phyloP scores from a whole-genome alignment of 495 filamentous ascomycete genomes.

The Cairneyella variabilis region DNA sequence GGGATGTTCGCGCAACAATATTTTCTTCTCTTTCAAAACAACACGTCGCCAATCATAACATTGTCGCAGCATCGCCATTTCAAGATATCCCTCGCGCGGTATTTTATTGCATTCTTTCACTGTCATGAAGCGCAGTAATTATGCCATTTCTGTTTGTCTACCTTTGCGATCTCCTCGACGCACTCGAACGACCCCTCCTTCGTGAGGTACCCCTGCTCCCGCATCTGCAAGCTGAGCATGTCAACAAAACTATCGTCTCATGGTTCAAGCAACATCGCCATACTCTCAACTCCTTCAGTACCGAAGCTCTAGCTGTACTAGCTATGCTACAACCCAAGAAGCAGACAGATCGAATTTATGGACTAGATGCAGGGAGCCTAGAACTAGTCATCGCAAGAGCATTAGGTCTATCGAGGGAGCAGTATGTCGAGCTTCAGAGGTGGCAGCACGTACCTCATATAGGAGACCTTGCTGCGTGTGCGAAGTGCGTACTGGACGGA shows the following conservation, averaged over 20 bases:
- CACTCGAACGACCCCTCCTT: constrained; percentile 39
- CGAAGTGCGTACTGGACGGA: constrained; percentile 61
- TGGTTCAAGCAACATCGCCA: constrained; percentile 61
- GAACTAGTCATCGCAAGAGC: constrained; percentile 61
- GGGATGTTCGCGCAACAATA: background rate
- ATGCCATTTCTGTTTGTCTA: constrained; percentile 62
- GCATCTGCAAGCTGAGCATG: constrained; percentile 29
- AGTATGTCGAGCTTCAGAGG: constrained; percentile 56
- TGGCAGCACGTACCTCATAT: constrained; percentile 52
- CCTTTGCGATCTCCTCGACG: constrained; percentile 58
- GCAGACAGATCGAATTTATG: constrained; percentile 71
- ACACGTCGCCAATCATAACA: no score
- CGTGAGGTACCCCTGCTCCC: constrained; percentile 28
- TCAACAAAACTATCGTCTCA: constrained; percentile 33
- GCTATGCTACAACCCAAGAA: constrained; percentile 72
- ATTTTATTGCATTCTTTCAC: no score
- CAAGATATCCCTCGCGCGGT: no score
- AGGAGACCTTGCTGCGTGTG: constrained; percentile 65
- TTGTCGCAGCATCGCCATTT: no score
- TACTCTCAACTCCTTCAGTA: constrained; percentile 45
- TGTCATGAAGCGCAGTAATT: no score
- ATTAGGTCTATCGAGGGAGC: constrained; percentile 53
- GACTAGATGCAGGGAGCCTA: constrained; percentile 55
- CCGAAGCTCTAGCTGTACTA: constrained; percentile 57
- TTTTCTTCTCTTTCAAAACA: background rate